phyloP scores from a whole-genome alignment of 2,329 filamentous ascomycete genomes.

The Diaporthe nobilis region DNA sequence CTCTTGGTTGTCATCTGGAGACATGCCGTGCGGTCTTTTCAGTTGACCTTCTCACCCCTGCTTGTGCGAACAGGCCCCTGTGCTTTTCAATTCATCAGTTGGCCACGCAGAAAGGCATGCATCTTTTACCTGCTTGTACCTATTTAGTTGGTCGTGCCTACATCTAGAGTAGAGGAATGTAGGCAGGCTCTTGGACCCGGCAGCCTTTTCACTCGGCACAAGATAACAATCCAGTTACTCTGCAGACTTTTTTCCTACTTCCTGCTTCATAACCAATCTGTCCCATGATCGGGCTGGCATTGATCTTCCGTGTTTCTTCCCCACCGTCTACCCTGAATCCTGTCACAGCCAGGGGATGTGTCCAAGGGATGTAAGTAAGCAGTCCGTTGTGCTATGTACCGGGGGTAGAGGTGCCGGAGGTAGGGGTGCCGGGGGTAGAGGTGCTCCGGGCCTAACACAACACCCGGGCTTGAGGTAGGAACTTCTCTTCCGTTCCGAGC shows the following conservation, averaged over 20 bases:
- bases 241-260: neutral
- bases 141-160: neutral
- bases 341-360: neutral
- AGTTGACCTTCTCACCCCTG: neutral
- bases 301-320: neutral
- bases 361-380: neutral
- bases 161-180: neutral
- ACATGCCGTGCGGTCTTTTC: neutral
- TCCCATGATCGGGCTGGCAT: too few relatives aligned
- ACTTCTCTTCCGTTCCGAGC: neutral
- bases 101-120: neutral
- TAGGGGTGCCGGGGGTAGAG: neutral
- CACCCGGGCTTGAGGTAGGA: too few relatives aligned
- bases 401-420: neutral
- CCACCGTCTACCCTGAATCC: neutral
- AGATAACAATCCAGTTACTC: neutral
- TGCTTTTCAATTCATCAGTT: neutral
- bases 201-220: neutral
- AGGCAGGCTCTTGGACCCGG: neutral
- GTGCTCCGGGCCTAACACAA: too few relatives aligned
- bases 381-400: neutral
- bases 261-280: neutral
- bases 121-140: neutral
- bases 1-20: neutral
- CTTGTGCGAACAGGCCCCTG: too few relatives aligned